Evolutionary conservation across 768 basidiomycete species (phyloP).

Genomic region (Lanmaoa rubissima): DNA sequence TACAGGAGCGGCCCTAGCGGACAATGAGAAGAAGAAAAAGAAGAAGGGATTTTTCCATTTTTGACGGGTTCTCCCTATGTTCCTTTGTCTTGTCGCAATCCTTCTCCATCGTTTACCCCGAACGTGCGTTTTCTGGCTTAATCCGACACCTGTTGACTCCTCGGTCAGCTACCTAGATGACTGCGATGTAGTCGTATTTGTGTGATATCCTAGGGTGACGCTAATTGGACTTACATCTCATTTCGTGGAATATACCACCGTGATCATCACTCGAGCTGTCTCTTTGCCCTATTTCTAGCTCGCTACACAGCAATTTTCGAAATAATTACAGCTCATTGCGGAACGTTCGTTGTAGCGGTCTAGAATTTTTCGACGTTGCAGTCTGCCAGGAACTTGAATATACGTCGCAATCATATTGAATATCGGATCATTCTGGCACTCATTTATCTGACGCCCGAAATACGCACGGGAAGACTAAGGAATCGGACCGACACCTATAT

Average conservation of each 20-base stretch:
- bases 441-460: too few species aligned
- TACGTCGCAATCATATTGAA: too few species aligned
- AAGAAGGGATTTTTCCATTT: slow-evolving; percentile 72
- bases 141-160: too few species aligned
- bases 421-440: too few species aligned
- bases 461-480: too few species aligned
- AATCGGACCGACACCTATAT: too few species aligned
- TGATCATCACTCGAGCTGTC: not conserved
- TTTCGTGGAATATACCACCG: not conserved
- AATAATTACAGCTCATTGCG: too few species aligned
- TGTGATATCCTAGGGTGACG: slow-evolving; percentile 9
- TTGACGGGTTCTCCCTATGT: slow-evolving; percentile 24
- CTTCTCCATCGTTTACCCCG: not conserved
- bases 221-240: slow-evolving; percentile 9
- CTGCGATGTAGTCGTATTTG: slow-evolving; percentile 1
- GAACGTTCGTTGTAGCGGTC: too few species aligned
- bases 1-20: slow-evolving; percentile 35
- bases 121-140: not conserved
- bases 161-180: slow-evolving; percentile 3
- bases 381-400: too few species aligned
- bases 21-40: slow-evolving; percentile 74
- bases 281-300: too few species aligned
- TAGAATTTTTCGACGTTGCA: too few species aligned
- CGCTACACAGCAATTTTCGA: too few species aligned
- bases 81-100: not conserved